These are phyloP conservation scores for Penicillium brevicompactum DNA, from an alignment of 2,329 filamentous ascomycete species.

Conservation along the genomic window DNA sequence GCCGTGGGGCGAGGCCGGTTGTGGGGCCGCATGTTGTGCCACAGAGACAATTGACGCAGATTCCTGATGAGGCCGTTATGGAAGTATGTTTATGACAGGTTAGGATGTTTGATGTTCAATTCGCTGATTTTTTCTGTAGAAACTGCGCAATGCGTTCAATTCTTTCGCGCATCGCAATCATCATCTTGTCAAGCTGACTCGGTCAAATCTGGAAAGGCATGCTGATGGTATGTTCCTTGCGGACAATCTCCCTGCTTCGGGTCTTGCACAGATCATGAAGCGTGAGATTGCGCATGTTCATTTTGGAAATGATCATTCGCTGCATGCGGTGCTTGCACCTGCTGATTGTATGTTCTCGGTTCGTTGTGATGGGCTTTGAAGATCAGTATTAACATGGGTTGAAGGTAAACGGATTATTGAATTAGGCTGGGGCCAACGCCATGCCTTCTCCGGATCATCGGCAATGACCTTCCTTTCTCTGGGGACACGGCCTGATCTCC, in stretches of 20 bases:
- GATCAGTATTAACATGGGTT: background rate
- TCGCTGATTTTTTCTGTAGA: constrained; percentile 19
- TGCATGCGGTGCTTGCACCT: constrained; percentile 79
- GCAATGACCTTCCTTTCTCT: constrained; percentile 63
- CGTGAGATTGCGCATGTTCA: constrained; percentile 83
- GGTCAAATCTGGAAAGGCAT: constrained; percentile 29
- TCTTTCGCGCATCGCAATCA: constrained; percentile 28
- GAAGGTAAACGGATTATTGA: constrained; percentile 63
- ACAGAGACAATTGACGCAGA: constrained; percentile 32
- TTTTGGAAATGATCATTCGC: constrained; percentile 66
- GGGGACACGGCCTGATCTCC: constrained; percentile 19
- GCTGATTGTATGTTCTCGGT: constrained; percentile 60
- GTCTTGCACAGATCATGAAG: constrained; percentile 37
- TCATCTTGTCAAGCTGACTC: constrained; percentile 30
- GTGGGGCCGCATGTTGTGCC: constrained; percentile 33
- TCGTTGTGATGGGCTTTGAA: background rate
- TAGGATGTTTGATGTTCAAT: background rate
- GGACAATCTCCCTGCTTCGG: constrained; percentile 19
- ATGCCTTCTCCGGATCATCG: constrained; percentile 56
- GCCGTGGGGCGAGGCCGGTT: constrained; percentile 20
- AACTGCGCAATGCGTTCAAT: constrained; percentile 24
- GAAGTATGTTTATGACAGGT: constrained; percentile 21
- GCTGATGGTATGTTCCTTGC: constrained; percentile 31
- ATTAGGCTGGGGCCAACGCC: constrained; percentile 75
- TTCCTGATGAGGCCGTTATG: constrained; percentile 24